Evolutionary conservation across 495 filamentous ascomycete genomes (phyloP).

Genomic region (Beverwykella pulmonaria): DNA sequence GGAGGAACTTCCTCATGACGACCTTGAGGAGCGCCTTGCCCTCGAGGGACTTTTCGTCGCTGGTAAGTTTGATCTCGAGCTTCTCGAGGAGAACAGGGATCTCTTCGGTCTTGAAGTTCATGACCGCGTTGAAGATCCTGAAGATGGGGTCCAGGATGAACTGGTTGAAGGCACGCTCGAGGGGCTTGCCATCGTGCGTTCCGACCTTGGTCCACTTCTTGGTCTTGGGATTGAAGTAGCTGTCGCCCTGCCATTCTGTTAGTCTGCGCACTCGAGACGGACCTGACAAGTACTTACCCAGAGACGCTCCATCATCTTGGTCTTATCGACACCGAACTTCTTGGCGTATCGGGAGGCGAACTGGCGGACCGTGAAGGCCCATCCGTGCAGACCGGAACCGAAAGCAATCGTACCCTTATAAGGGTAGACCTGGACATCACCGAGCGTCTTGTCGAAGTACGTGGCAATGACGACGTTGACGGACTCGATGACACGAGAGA

Average conservation of each 20-base stretch:
- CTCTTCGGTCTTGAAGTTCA: conserved; percentile 99
- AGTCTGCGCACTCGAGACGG: neutral
- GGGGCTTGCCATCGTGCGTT: conserved; percentile 77
- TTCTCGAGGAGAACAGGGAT: conserved; percentile 79
- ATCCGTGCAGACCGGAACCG: conserved; percentile 99
- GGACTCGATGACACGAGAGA: conserved; percentile 98
- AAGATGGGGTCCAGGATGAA: conserved; percentile 99
- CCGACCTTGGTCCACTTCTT: conserved; percentile 97
- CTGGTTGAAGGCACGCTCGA: conserved; percentile 98
- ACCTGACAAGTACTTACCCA: conserved; percentile 65
- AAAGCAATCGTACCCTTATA: conserved; percentile 96
- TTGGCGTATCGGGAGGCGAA: conserved; percentile 96
- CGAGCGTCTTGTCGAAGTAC: conserved; percentile 94
- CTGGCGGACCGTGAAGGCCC: conserved; percentile 99
- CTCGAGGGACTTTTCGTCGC: conserved; percentile 89
- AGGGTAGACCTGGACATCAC: conserved; percentile 98
- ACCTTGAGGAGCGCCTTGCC: conserved; percentile 97
- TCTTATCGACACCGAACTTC: conserved; percentile 99
- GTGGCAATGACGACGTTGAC: conserved; percentile 99
- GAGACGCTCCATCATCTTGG: conserved; percentile 99
- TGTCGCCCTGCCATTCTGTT: conserved; percentile 71
- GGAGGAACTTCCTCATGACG: conserved; percentile 97
- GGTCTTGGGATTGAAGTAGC: conserved; percentile 98
- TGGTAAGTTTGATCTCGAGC: conserved; percentile 84
- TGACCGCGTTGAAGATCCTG: conserved; percentile 92